Conservation (phyloP, 352 stramenopile species). For the Globisporangium nagaii region DNA sequence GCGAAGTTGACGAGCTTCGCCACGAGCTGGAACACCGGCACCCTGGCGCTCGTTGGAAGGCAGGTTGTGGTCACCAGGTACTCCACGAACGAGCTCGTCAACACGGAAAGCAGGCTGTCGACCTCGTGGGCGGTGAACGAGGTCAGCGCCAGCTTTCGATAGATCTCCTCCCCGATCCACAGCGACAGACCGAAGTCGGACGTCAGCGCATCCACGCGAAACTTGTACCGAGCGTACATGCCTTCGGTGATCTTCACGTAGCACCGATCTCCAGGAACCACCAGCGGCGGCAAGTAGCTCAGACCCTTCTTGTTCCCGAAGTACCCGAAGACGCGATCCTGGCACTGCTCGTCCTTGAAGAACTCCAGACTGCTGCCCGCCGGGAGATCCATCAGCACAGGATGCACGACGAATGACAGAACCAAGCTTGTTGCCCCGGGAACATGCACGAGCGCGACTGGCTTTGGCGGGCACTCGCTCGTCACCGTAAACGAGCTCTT, state of each 20-base stretch:
- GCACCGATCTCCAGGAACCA: conserved; percentile 54
- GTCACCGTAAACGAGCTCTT: conserved; percentile 53
- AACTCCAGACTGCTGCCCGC: conserved; percentile 67
- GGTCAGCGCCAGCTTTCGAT: conserved; percentile 45
- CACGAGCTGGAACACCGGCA: conserved; percentile 43
- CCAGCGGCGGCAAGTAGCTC: conserved; percentile 56
- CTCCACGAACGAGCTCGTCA: conserved; percentile 40
- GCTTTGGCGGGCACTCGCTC: conserved; percentile 63
- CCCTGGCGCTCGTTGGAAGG: conserved; percentile 40
- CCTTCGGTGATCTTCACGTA: conserved; percentile 61
- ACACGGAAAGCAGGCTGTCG: conserved; percentile 47
- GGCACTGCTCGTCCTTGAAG: conserved; percentile 58
- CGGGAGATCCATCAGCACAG: conserved; percentile 74
- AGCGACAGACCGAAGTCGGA: conserved; percentile 65
- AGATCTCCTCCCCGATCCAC: conserved; percentile 66
- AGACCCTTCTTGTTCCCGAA: conserved; percentile 70
- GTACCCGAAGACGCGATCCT: conserved; percentile 60
- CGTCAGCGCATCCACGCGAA: conserved; percentile 65
- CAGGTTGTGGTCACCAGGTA: conserved; percentile 34
- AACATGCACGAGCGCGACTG: conserved; percentile 51
- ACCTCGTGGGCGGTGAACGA: conserved; percentile 56
- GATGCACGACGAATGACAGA: conserved; percentile 75
- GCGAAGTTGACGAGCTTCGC: conserved; percentile 67
- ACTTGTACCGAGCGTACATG: conserved; percentile 73
- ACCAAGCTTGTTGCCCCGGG: conserved; percentile 61